Evolutionary conservation across 495 filamentous ascomycete genomes (phyloP).

Genomic region (Tuber borchii): DNA sequence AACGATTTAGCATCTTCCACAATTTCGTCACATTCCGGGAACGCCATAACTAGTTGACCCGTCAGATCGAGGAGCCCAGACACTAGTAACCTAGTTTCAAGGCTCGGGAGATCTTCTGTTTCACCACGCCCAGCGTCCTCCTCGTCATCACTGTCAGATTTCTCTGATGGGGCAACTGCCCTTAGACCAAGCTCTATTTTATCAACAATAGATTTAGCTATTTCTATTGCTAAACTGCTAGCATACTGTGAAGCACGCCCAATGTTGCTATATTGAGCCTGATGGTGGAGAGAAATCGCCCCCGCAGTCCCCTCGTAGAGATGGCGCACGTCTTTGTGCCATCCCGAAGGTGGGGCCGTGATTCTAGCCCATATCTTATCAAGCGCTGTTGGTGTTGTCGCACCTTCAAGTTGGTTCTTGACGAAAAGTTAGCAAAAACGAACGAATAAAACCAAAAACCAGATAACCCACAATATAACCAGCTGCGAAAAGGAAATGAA

Average conservation of each 20-base stretch:
- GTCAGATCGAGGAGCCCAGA: conserved; percentile 39
- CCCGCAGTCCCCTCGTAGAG: conserved; percentile 36
- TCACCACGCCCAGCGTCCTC: not conserved
- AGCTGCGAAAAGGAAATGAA: conserved; percentile 41
- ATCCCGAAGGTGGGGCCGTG: conserved; percentile 36
- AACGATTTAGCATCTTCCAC: conserved; percentile 28
- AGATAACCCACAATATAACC: conserved; percentile 39
- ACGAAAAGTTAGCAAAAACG: conserved; percentile 14
- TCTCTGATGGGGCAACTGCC: conserved; percentile 8
- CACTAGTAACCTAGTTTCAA: conserved; percentile 37
- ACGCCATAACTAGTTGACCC: conserved; percentile 35
- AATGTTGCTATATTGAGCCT: conserved; percentile 29
- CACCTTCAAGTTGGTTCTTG: conserved; percentile 39
- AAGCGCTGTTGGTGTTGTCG: conserved; percentile 31
- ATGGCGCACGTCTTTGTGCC: conserved; percentile 39
- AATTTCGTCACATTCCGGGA: conserved; percentile 32
- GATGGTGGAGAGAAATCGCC: conserved; percentile 39
- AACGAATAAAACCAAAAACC: not conserved
- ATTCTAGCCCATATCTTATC: conserved; percentile 36
- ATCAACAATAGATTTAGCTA: conserved; percentile 35
- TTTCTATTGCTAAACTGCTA: conserved; percentile 27
- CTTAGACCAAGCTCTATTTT: conserved; percentile 31
- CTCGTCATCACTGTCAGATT: not conserved
- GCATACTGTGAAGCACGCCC: conserved; percentile 34
- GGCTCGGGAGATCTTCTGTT: conserved; percentile 10